These are phyloP conservation scores for Peribolospora baueri DNA, from an alignment of 768 basidiomycete genomes.

Conservation along the genomic window DNA sequence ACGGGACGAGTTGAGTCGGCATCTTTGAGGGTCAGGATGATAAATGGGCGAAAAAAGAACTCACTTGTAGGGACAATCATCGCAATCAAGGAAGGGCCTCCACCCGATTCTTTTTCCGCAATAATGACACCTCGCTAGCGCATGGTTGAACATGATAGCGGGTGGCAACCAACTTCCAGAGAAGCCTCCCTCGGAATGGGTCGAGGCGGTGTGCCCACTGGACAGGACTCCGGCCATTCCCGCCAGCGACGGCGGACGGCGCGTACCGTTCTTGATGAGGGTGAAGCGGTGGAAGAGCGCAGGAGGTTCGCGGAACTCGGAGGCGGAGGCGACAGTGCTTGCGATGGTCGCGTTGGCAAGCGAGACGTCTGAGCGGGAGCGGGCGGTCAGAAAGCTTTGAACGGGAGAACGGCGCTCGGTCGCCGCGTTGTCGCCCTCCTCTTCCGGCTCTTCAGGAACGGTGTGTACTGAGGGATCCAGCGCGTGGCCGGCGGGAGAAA, in stretches of 20 bases:
- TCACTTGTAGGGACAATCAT: constrained; percentile 60
- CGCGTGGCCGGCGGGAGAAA: constrained; percentile 22
- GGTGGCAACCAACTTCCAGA: constrained; percentile 41
- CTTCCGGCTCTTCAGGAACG: constrained; percentile 16
- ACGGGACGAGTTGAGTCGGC: background rate
- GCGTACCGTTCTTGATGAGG: constrained; percentile 40
- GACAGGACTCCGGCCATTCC: background rate
- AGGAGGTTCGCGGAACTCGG: constrained; percentile 18
- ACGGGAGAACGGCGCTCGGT: constrained; percentile 2
- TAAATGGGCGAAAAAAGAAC: constrained; percentile 11
- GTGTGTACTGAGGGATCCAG: constrained; percentile 31
- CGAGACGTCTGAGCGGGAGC: constrained; percentile 1
- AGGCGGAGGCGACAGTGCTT: constrained; percentile 25
- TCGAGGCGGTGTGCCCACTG: constrained; percentile 1
- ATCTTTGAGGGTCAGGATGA: background rate
- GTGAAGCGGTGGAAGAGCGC: constrained; percentile 61
- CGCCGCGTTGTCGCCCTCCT: background rate
- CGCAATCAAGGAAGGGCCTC: constrained; percentile 66
- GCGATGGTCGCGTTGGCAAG: constrained; percentile 48
- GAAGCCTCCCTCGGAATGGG: constrained; percentile 18
- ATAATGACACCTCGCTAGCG: constrained; percentile 45
- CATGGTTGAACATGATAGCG: constrained; percentile 40
- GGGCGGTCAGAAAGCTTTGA: background rate
- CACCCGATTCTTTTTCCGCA: constrained; percentile 61
- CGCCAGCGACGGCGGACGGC: background rate